phyloP scores from a whole-genome alignment of 78 protist species.

The Dictyostelium citrinum region DNA sequence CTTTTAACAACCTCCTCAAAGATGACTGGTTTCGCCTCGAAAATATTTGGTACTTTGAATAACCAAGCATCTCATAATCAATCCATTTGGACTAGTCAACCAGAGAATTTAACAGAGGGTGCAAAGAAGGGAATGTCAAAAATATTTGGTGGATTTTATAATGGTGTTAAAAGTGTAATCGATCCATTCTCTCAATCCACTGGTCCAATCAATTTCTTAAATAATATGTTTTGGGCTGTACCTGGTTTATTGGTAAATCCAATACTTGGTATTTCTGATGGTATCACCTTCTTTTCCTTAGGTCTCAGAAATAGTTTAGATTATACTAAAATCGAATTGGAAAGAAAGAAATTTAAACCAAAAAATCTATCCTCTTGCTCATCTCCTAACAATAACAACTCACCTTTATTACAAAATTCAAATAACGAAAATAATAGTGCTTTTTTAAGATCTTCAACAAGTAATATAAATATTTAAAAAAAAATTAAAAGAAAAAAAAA shows the following conservation, averaged over 20 bases:
- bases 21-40: neutral
- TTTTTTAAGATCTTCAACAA: neutral
- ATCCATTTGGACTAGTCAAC: neutral
- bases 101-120: slow-evolving; percentile 31
- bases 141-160: slow-evolving; percentile 42
- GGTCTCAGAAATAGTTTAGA: slow-evolving; percentile 53
- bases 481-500: neutral
- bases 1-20: slow-evolving; percentile 19
- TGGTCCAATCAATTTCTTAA: slow-evolving; percentile 17
- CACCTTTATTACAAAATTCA: neutral
- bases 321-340: slow-evolving; percentile 32
- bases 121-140: slow-evolving; percentile 5
- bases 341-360: slow-evolving; percentile 13
- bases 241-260: slow-evolving; percentile 45
- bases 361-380: neutral
- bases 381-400: neutral
- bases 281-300: slow-evolving; percentile 15
- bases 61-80: neutral
- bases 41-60: neutral
- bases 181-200: neutral
- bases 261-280: slow-evolving; percentile 27
- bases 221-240: slow-evolving; percentile 34
- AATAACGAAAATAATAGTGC: neutral
- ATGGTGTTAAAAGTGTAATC: slow-evolving; percentile 36
- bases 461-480: neutral